phyloP scores from a whole-genome alignment of 1,139 yeast genomes.

The Pichia sp. region DNA sequence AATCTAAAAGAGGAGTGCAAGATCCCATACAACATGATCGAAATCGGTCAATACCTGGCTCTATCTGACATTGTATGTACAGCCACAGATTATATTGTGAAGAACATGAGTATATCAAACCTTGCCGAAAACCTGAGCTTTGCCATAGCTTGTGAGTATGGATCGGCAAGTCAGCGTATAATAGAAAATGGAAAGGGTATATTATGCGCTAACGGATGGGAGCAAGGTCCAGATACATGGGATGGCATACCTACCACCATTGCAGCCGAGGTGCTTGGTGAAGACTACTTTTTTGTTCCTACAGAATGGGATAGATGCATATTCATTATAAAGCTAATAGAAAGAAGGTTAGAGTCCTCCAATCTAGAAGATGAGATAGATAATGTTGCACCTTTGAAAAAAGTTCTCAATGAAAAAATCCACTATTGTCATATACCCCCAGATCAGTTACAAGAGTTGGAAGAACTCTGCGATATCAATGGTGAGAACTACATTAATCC shows the following conservation, averaged over 20 bases:
- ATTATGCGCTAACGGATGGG: conserved; percentile 45
- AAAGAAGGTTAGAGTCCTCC: conserved; percentile 29
- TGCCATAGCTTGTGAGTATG: conserved; percentile 42
- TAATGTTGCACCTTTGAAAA: conserved; percentile 23
- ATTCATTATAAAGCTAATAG: conserved; percentile 39
- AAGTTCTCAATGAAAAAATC: conserved; percentile 38
- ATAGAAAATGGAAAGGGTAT: conserved; percentile 44
- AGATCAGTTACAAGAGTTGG: conserved; percentile 41
- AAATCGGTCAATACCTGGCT: conserved; percentile 46
- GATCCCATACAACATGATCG: conserved; percentile 36
- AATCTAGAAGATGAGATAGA: conserved; percentile 11
- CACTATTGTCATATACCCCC: conserved; percentile 46
- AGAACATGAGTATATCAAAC: conserved; percentile 34
- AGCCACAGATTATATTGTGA: conserved; percentile 39
- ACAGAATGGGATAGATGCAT: conserved; percentile 50
- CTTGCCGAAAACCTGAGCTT: conserved; percentile 38
- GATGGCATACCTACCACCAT: conserved; percentile 41
- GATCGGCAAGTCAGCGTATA: conserved; percentile 41
- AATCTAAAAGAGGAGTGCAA: conserved; percentile 33
- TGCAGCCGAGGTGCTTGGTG: conserved; percentile 41
- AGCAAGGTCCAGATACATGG: conserved; percentile 41
- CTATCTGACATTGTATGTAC: conserved; percentile 41
- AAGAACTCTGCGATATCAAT: conserved; percentile 34
- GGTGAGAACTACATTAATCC: conserved; percentile 37
- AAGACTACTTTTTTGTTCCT: conserved; percentile 48